Base-by-base conservation (phyloP, 306 rosid genomes). In the Vigna radiata region DNA sequence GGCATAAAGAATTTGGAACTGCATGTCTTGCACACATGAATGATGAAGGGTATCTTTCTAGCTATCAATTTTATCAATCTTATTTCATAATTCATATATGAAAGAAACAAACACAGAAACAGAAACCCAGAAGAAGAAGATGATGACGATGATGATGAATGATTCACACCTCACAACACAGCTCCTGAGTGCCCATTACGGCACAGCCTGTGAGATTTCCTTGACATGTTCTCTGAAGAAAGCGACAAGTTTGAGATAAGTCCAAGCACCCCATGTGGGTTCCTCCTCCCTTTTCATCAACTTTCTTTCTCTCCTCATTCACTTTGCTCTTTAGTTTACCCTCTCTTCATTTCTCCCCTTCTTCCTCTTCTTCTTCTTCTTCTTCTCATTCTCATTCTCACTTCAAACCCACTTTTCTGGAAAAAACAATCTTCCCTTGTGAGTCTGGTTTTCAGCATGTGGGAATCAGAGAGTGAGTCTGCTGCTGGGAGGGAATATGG, bases 401-500 rank as follows among this genome's bases (percentile, higher is more conserved):
- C 56, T 77, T 67, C 19, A 68, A 78, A 75, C 48, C 68, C 73
- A 63, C 79, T 89, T 84, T 73, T 59, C 78, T 29, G 10, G 39
- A 75, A 60, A 69, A 62, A 54, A 55, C 18, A 43, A 19, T 19
- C 46, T 61, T 61, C 46, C 68, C 46, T 61, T 61, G 68, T 53
- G 63, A 54, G 61, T 78, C 80, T 77, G 52, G 48, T 53, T 44
- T 76, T 70, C 80, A 89, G 56, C 81, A 95, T 95, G 98, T 95
- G 98, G 98, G 97, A 95, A 77, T 92, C 98, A n/a, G 97, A 95
- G 83, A 81, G 71, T 12, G 98, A 92, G 77, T 81, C 88, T 17
- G 86, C 83, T 49, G 87, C 81, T 17, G 91, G 83, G 37, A 77
- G 92, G 65, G 91, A 92, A 63, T 95, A 85, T 79, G 91, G 86